These are phyloP conservation scores for Alternaria hordeiaustralica DNA, from an alignment of 2,329 filamentous ascomycete species.

Conservation along the genomic window DNA sequence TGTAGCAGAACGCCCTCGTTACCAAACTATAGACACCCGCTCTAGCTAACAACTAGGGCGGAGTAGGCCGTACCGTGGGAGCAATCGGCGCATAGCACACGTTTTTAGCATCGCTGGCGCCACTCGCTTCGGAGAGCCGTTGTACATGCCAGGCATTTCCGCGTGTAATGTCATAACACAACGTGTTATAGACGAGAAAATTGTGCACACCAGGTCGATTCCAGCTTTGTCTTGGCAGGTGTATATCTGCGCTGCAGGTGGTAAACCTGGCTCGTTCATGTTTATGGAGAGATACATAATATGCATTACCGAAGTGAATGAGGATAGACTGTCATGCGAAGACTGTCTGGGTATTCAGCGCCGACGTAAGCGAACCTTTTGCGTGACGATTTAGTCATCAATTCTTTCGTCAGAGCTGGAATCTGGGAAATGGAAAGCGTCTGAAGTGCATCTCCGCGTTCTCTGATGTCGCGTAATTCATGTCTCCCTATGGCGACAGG, in stretches of 20 bases:
- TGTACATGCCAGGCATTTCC: constrained; percentile 26
- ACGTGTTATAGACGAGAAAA: constrained; percentile 33
- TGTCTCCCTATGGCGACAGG: constrained; percentile 32
- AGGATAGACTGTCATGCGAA: constrained; percentile 35
- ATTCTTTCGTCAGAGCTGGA: constrained; percentile 3
- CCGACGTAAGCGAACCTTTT: constrained; percentile 38
- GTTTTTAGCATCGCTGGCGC: constrained; percentile 25
- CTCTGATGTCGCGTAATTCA: constrained; percentile 32
- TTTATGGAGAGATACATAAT: constrained; percentile 34
- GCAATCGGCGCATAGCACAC: constrained; percentile 25
- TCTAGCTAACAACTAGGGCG: constrained; percentile 24
- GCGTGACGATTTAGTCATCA: constrained; percentile 22
- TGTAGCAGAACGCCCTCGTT: constrained; percentile 19
- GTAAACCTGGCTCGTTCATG: constrained; percentile 20
- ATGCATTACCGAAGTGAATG: constrained; percentile 39
- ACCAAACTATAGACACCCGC: constrained; percentile 17
- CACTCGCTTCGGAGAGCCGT: constrained; percentile 27
- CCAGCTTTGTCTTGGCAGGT: constrained; percentile 27
- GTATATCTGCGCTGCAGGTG: constrained; percentile 34
- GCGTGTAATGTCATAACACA: constrained; percentile 33
- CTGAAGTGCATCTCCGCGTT: constrained; percentile 23
- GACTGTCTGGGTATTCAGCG: constrained; percentile 15
- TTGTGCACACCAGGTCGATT: constrained; percentile 25
- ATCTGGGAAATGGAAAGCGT: not conserved
- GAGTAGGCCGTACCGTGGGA: constrained; percentile 28